phyloP scores from a whole-genome alignment of 139 green algal genomes.

The Ettlia oleoabundans region DNA sequence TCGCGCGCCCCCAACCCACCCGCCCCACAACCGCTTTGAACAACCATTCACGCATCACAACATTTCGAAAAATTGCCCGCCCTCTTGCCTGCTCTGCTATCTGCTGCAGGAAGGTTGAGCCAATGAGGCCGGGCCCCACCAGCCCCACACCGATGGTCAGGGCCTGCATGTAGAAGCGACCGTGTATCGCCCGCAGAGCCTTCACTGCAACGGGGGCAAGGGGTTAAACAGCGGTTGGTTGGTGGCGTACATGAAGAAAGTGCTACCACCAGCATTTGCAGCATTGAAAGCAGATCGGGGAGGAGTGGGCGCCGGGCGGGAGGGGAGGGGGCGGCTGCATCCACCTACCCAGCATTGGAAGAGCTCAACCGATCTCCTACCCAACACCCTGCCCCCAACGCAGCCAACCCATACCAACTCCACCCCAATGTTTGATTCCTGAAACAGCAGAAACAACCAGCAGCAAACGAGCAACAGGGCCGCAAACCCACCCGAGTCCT shows the following conservation, averaged over 20 bases:
- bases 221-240: background rate
- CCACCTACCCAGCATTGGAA: no score
- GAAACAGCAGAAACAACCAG: no score
- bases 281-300: background rate
- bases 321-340: background rate
- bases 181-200: slow-evolving; percentile 90
- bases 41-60: background rate
- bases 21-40: background rate
- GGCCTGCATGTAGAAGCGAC: slow-evolving; percentile 93
- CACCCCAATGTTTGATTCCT: no score
- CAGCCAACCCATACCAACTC: no score
- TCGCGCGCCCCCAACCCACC: background rate
- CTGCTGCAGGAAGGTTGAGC: slow-evolving; percentile 89
- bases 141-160: slow-evolving; percentile 90
- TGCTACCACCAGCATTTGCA: background rate
- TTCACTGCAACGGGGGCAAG: slow-evolving; percentile 29
- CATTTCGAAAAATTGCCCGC: background rate
- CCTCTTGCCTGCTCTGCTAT: slow-evolving; percentile 75
- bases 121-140: slow-evolving; percentile 93
- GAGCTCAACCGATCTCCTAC: no score
- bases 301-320: background rate
- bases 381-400: no score
- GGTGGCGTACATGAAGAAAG: background rate
- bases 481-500: slow-evolving; percentile 31
- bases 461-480: no score